phyloP scores from a whole-genome alignment of 169 alveolate species.

The Cryptosporidium bovis region DNA sequence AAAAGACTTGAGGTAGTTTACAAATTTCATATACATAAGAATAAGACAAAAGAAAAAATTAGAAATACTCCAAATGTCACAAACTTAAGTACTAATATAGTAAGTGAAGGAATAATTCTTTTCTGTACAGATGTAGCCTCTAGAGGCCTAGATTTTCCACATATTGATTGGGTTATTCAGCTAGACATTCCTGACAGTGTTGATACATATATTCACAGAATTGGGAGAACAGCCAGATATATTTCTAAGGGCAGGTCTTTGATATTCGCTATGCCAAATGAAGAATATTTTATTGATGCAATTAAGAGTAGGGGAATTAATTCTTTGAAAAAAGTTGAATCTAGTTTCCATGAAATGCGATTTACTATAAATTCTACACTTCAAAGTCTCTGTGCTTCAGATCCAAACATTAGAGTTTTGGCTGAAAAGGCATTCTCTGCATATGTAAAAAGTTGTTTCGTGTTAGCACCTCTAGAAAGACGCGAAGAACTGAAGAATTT shows the following conservation, averaged over 20 bases:
- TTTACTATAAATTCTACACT: conserved; percentile 46
- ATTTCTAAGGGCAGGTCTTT: conserved; percentile 90
- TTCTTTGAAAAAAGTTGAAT: conserved; percentile 32
- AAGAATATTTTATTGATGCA: conserved; percentile 33
- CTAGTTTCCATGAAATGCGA: conserved; percentile 42
- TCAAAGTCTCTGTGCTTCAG: conserved; percentile 60
- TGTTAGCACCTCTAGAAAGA: conserved; percentile 11
- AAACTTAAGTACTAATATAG: not conserved
- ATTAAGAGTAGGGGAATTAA: conserved; percentile 11
- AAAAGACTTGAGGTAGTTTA: conserved; percentile 71
- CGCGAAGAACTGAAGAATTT: conserved; percentile 3
- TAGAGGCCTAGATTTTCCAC: conserved; percentile 97
- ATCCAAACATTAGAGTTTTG: conserved; percentile 32
- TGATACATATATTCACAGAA: conserved; percentile 95
- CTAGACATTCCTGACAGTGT: conserved; percentile 95
- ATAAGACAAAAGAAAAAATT: not conserved
- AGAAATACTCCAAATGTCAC: not conserved
- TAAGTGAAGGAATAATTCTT: conserved; percentile 82
- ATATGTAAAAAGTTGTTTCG: conserved; percentile 48
- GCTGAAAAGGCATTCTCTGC: conserved; percentile 70
- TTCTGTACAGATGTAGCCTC: conserved; percentile 96
- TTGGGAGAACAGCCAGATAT: conserved; percentile 97
- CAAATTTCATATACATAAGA: conserved; percentile 28
- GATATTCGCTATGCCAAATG: conserved; percentile 74
- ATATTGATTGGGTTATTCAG: conserved; percentile 95